Evolutionary conservation across 164 flowering plant genomes (phyloP).

Genomic region (Pachysandra terminalis): DNA sequence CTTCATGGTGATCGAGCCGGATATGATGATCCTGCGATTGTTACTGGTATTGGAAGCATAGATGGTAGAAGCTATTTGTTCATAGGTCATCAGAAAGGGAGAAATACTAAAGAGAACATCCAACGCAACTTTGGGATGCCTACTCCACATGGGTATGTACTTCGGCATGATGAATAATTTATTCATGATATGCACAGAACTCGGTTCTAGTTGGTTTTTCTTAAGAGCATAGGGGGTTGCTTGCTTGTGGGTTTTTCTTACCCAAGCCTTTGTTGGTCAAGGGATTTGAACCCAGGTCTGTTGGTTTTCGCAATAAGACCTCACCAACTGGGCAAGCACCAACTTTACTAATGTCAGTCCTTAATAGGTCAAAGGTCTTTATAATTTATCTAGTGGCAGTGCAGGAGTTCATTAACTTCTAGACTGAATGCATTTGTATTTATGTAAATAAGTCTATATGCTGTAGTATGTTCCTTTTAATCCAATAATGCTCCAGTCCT

Average conservation of each 20-base stretch:
- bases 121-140: slow-evolving; percentile 99
- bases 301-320: too few relatives aligned
- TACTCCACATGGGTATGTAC: slow-evolving; percentile 94
- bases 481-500: background rate
- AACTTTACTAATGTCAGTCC: background rate
- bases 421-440: background rate
- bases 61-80: slow-evolving; percentile 84
- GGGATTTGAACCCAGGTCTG: too few relatives aligned
- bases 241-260: too few relatives aligned
- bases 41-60: slow-evolving; percentile 84
- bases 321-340: background rate
- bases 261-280: too few relatives aligned
- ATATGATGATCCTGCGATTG: slow-evolving; percentile 97
- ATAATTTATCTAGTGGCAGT: background rate
- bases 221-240: too few relatives aligned
- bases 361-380: background rate
- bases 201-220: too few relatives aligned
- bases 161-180: slow-evolving; percentile 2
- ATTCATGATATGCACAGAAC: background rate
- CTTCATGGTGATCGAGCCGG: slow-evolving; percentile 99
- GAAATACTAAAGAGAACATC: slow-evolving; percentile 93
- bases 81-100: slow-evolving; percentile 97
- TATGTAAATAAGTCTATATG: background rate
- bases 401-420: background rate
- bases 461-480: background rate